phyloP scores from a whole-genome alignment of 2,329 filamentous ascomycete species.

The Thelonectria discophora region DNA sequence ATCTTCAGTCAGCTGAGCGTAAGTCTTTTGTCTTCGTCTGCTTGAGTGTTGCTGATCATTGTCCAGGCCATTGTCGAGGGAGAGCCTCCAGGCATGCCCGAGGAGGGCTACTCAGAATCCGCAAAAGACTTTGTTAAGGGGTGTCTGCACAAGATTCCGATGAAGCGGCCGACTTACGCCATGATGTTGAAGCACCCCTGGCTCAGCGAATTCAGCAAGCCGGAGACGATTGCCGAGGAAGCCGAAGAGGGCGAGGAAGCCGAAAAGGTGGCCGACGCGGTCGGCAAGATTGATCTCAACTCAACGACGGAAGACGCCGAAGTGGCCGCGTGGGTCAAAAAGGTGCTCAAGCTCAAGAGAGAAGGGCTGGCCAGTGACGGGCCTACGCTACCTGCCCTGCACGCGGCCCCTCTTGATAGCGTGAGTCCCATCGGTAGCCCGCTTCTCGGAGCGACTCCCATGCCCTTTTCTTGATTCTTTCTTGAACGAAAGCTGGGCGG shows the following conservation, averaged over 20 bases:
- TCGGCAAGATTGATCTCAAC: constrained; percentile 55
- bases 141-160: constrained; percentile 92
- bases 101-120: constrained; percentile 77
- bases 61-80: constrained; percentile 93
- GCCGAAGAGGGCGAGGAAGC: constrained; percentile 68
- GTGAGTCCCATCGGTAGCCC: constrained; percentile 65
- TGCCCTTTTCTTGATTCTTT: constrained; percentile 3
- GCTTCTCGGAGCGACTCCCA: constrained; percentile 23
- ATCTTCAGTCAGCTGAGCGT: constrained; percentile 98
- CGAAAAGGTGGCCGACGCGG: constrained; percentile 54
- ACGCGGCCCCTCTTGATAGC: constrained; percentile 84
- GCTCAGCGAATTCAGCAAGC: constrained; percentile 79
- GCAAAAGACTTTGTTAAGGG: constrained; percentile 88
- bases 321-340: constrained; percentile 85
- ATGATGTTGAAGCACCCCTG: constrained; percentile 91
- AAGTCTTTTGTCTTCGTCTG: constrained; percentile 56
- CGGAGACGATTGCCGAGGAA: constrained; percentile 76
- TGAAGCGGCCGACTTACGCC: constrained; percentile 91
- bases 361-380: constrained; percentile 61
- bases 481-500: constrained; percentile 7
- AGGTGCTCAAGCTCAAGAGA: constrained; percentile 67
- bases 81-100: constrained; percentile 88
- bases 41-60: constrained; percentile 20
- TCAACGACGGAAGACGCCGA: constrained; percentile 72
- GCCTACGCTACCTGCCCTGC: constrained; percentile 78